A percentile compares a stretch with the other conserved stretches of the same genome.
Evolutionary conservation across 2,329 filamentous ascomycete species (phyloP).

Genomic region (Drechslera avenae): DNA sequence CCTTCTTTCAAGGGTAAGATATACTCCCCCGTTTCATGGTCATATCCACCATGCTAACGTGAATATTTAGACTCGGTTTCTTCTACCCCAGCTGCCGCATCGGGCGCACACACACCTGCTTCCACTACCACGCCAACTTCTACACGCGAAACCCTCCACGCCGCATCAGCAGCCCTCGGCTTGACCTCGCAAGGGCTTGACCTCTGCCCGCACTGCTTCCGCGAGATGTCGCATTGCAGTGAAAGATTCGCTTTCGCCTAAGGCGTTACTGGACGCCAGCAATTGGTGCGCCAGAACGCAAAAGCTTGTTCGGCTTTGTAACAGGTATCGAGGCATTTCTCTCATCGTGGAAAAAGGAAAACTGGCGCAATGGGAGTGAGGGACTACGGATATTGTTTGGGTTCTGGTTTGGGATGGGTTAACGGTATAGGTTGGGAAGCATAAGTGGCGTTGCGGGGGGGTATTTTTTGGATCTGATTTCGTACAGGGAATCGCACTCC

Average conservation of each 20-base stretch:
- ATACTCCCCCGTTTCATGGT: too few relatives aligned
- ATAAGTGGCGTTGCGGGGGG: constrained; percentile 8
- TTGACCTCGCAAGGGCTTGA: constrained; percentile 28
- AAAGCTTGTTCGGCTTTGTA: neutral
- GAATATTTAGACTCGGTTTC: constrained; percentile 26
- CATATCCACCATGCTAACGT: constrained; percentile 3
- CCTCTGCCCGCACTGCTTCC: constrained; percentile 36
- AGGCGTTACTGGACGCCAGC: neutral
- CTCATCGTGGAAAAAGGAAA: neutral
- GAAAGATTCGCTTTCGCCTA: constrained; percentile 34
- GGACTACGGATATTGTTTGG: too few relatives aligned
- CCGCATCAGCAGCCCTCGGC: constrained; percentile 24
- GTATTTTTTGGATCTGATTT: neutral
- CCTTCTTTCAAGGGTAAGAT: constrained; percentile 28
- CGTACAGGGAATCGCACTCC: neutral
- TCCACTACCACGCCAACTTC: constrained; percentile 19
- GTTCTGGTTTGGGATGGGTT: constrained; percentile 1
- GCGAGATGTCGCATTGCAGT: constrained; percentile 34
- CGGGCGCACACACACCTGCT: constrained; percentile 27
- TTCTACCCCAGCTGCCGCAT: constrained; percentile 32
- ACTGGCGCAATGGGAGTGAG: neutral
- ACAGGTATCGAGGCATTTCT: neutral
- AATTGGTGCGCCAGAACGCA: neutral
- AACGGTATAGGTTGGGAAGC: neutral
- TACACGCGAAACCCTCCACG: constrained; percentile 30